Evolutionary conservation across 1,284 basidiomycete species (phyloP), one percentile per base, ranked within the genome.

Genomic region (Cerioporus squamosus): DNA sequence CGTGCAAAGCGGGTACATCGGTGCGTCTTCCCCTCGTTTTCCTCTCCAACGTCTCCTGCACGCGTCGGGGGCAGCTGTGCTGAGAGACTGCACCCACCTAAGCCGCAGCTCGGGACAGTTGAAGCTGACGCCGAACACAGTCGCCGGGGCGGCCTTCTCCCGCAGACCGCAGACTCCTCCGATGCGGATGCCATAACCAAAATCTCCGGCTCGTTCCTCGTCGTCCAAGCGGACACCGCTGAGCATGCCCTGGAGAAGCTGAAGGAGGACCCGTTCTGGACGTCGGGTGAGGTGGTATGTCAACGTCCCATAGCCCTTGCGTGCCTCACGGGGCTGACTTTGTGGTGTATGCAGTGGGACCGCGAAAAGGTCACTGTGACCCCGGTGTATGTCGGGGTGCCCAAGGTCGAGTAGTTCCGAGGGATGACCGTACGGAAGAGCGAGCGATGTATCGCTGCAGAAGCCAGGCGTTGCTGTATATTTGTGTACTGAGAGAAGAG

Each of bases 281-380:
- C 49, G n/a, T 54, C 55, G 12, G 56, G 52, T 3, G 43, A 55
- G 36, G 52, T 55, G 49, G 52, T 50, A 31, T 8, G 48, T 59
- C 9, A n/a, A n/a, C n/a, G n/a, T n/a, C n/a, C n/a, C n/a, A n/a
- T n/a, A n/a, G n/a, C n/a, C n/a, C n/a, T n/a, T n/a, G n/a, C n/a
- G n/a, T n/a, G n/a, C n/a, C n/a, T n/a, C n/a, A n/a, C n/a, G n/a
- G 33, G 33, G 3, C 2, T 36, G 33, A 36, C 33, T 36, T 2
- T 36, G 15, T 36, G 1, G 9, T 4, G 14, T 14, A 10, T 18
- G 22, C 47, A 59, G 52, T 59, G 57, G 57, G 57, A 59, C 14
- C 24, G 42, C 15, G 17, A 20, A 33, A 54, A 39, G 43, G 44
- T 44, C 12, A 45, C 42, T 2, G 47, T 48, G 14, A 54, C 53